Evolutionary conservation across 805 yeast genomes (phyloP), one percentile per base, ranked within the genome.

Genomic region (Candida bentonensis): DNA sequence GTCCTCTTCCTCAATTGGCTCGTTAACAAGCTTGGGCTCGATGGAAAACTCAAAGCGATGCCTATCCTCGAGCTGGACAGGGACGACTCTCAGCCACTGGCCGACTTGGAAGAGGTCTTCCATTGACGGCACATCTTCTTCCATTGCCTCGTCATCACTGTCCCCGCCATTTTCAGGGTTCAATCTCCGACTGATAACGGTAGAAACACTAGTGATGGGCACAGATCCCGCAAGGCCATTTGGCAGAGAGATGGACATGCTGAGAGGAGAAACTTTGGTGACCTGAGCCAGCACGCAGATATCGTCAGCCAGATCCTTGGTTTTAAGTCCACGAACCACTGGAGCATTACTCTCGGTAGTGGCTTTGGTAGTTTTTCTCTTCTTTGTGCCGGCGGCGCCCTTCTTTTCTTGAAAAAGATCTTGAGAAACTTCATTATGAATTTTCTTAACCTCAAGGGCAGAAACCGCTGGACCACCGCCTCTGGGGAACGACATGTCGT

Each of bases 361-460:
- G 22, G 54, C 44, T 4, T 45, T 30, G 27, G 53, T 57, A 40
- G 49, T 36, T 42, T 53, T 50, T 25, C 49, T 21, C 39, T 48
- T 44, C 41, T 49, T 53, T 59, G 42, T 45, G 13, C 43, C 30
- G 36, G 36, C 28, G 43, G 26, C 36, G n/a, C 44, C 34, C 51
- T 15, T 39, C 44, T 45, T 34, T 34, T 47, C 49, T 39, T 52
- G 50, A 46, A 45, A 51, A 34, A 84, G 92, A 64, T 92, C 98
- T 50, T 74, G 76, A 21, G 88, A 79, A 42, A 89, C 99, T 62
- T 89, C 94, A 59, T 86, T 87, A 34, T 95, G 80, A 43, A 89
- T 89, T 58, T 86, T 92, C 60, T 86, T 87, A 52, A 86, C 78
- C 64, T 92, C 99, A 51, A 92, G 66, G 4, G 97, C 87, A 2